Evolutionary conservation across 371 early-diverging fungal species (phyloP).

Genomic region (Dinochytrium kinnereticum): DNA sequence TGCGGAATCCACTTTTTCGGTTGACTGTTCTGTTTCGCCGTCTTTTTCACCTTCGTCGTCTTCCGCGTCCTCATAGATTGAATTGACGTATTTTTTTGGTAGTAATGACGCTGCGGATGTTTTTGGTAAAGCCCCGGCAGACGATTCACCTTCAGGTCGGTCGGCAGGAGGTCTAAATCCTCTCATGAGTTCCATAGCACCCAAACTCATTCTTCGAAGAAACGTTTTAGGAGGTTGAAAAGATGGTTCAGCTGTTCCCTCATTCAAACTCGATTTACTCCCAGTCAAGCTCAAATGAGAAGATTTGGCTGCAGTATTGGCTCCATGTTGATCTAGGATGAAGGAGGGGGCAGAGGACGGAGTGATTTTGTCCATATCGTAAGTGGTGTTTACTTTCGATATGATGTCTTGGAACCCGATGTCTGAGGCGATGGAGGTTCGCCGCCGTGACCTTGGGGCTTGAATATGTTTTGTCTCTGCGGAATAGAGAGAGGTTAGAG

Average conservation of each 20-base stretch:
- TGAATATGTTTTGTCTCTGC: background rate
- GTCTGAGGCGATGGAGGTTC: slow-evolving; percentile 11
- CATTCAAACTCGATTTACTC: background rate
- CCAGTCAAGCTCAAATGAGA: background rate
- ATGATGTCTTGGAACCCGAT: slow-evolving; percentile 17
- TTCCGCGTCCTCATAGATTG: slow-evolving; percentile 5
- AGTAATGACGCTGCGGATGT: background rate
- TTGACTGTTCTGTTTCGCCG: background rate
- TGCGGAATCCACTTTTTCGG: background rate
- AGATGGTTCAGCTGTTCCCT: background rate
- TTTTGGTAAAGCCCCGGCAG: background rate
- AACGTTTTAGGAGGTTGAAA: background rate
- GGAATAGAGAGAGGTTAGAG: background rate
- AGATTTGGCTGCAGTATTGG: background rate
- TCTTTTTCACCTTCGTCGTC: background rate
- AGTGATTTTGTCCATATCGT: slow-evolving; percentile 21
- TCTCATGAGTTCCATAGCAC: background rate
- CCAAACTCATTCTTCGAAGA: slow-evolving; percentile 2
- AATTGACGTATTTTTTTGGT: slow-evolving; percentile 8
- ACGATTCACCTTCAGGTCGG: background rate
- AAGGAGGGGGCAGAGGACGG: slow-evolving; percentile 1
- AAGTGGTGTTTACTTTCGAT: slow-evolving; percentile 19
- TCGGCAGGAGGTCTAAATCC: background rate
- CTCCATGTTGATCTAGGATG: background rate
- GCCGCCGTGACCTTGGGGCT: background rate